Conservation (phyloP, 495 filamentous ascomycete species). For the Darksidea phi region DNA sequence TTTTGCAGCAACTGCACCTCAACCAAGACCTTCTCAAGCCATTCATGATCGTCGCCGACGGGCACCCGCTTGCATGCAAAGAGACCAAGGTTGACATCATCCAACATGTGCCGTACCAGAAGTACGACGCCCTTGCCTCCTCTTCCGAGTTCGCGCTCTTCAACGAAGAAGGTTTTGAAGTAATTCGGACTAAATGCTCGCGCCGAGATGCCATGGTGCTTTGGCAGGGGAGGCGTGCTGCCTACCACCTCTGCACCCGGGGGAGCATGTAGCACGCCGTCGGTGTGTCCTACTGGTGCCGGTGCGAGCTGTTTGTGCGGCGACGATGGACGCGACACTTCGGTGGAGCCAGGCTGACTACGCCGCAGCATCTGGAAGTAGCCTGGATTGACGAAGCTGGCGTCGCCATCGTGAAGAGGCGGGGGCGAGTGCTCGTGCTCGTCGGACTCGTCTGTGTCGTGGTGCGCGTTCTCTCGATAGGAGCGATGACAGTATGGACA, state of each 20-base stretch:
- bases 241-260: slow-evolving; percentile 54
- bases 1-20: slow-evolving; percentile 92
- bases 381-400: slow-evolving; percentile 78
- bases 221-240: slow-evolving; percentile 48
- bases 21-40: slow-evolving; percentile 89
- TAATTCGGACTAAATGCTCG: slow-evolving; percentile 88
- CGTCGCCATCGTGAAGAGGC: not conserved
- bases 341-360: slow-evolving; percentile 53
- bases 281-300: slow-evolving; percentile 40
- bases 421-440: slow-evolving; percentile 19
- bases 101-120: slow-evolving; percentile 84
- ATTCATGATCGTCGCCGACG: slow-evolving; percentile 89
- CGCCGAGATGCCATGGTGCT: slow-evolving; percentile 68
- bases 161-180: slow-evolving; percentile 87
- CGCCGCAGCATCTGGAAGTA: slow-evolving; percentile 92
- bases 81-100: slow-evolving; percentile 79
- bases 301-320: slow-evolving; percentile 55
- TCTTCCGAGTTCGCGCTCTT: slow-evolving; percentile 78
- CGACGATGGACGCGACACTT: slow-evolving; percentile 52
- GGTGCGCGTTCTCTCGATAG: slow-evolving; percentile 53
- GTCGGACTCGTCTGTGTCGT: slow-evolving; percentile 44
- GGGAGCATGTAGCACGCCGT: slow-evolving; percentile 29
- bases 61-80: slow-evolving; percentile 98
- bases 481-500: slow-evolving; percentile 90
- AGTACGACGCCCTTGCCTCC: slow-evolving; percentile 94